These are phyloP conservation scores for Magnusiomyces suaveolens DNA, from an alignment of 1,139 yeast species.

Conservation along the genomic window DNA sequence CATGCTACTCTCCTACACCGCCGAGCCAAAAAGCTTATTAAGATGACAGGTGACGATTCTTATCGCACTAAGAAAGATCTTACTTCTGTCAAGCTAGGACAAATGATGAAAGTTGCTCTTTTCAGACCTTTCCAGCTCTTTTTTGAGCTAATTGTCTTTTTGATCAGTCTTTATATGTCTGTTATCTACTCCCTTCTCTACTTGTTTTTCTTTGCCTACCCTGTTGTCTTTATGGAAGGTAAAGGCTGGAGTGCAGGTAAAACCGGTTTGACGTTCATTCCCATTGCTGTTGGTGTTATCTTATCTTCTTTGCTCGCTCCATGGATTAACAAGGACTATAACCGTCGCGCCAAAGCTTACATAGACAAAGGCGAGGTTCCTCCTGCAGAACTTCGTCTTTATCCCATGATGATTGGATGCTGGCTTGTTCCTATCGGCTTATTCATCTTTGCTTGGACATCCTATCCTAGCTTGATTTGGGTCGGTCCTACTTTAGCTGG, in stretches of 20 bases:
- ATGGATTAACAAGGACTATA: constrained; percentile 49
- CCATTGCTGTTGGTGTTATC: constrained; percentile 55
- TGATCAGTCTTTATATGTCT: constrained; percentile 73
- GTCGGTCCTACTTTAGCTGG: constrained; percentile 71
- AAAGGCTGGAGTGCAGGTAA: constrained; percentile 55
- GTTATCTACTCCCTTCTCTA: constrained; percentile 74
- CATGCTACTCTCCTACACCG: constrained; percentile 73
- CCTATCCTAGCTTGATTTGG: constrained; percentile 46
- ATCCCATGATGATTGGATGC: constrained; percentile 39
- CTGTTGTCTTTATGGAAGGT: constrained; percentile 51
- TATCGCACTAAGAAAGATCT: constrained; percentile 88
- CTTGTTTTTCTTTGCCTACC: constrained; percentile 79
- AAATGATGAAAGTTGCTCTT: constrained; percentile 5
- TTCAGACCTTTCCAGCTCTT: constrained; percentile 7
- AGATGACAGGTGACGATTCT: constrained; percentile 70
- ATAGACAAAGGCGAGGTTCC: constrained; percentile 46
- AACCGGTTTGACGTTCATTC: constrained; percentile 68
- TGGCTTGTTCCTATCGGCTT: constrained; percentile 52
- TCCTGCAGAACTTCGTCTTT: constrained; percentile 56
- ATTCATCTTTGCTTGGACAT: constrained; percentile 67
- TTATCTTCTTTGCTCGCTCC: constrained; percentile 45
- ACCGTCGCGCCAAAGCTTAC: constrained; percentile 42
- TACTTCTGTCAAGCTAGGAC: constrained; percentile 48
- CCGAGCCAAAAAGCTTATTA: constrained; percentile 62
- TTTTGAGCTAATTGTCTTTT: constrained; percentile 51